Conservation (phyloP, 345 rosid species). For the Salix viminalis region DNA sequence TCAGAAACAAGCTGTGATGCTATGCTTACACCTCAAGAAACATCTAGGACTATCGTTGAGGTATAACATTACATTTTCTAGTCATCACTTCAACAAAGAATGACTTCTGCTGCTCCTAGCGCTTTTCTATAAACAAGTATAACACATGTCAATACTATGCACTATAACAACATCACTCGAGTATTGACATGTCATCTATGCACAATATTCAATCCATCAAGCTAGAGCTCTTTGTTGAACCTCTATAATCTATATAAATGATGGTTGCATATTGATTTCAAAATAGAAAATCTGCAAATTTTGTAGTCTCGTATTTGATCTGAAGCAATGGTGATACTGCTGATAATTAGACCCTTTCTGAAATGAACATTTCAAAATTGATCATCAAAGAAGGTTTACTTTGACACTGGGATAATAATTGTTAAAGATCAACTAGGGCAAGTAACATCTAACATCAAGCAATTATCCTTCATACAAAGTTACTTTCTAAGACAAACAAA, state of each 20-base stretch:
- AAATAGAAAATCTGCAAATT: background rate
- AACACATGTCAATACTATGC: background rate
- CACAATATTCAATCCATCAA: background rate
- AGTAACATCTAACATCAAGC: background rate
- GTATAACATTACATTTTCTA: slow-evolving; percentile 44
- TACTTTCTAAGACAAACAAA: background rate
- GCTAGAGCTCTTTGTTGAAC: background rate
- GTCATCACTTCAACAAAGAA: background rate
- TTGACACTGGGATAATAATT: background rate
- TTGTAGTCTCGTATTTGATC: background rate
- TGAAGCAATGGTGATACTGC: background rate
- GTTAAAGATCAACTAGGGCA: too few species aligned
- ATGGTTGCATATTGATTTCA: background rate
- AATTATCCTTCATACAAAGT: background rate
- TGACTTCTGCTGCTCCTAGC: background rate
- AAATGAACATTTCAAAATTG: background rate
- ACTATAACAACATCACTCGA: background rate
- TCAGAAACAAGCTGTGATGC: slow-evolving; percentile 41
- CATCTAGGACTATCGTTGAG: slow-evolving; percentile 78
- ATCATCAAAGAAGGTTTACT: background rate
- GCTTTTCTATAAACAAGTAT: background rate
- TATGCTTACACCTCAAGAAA: slow-evolving; percentile 68
- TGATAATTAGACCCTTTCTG: background rate
- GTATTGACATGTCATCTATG: background rate
- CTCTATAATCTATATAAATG: background rate